These are phyloP conservation scores for Tirmania nivea DNA, from an alignment of 495 filamentous ascomycete species.

Conservation along the genomic window DNA sequence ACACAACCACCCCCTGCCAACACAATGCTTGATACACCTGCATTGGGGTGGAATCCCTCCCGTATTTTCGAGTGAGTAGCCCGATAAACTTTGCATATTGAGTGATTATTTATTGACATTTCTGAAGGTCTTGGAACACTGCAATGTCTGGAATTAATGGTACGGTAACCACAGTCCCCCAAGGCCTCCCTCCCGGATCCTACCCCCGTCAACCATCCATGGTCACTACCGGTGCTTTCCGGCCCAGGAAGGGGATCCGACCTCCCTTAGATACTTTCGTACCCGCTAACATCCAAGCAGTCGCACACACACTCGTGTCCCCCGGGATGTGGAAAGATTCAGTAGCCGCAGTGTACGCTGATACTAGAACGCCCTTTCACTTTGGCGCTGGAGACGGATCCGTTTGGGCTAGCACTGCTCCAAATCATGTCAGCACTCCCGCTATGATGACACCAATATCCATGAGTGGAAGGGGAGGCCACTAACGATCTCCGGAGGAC, in stretches of 20 bases:
- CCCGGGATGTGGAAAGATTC: conserved; percentile 93
- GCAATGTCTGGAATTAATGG: conserved; percentile 19
- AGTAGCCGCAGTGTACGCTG: conserved; percentile 55
- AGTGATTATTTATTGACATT: neutral
- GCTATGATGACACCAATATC: neutral
- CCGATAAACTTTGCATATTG: neutral
- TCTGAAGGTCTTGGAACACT: conserved; percentile 18
- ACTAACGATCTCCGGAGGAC: no score
- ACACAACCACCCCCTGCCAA: conserved; percentile 32
- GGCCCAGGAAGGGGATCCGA: conserved; percentile 9
- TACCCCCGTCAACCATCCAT: conserved; percentile 14
- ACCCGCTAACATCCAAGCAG: neutral
- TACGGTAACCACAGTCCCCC: conserved; percentile 5
- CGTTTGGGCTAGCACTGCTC: neutral
- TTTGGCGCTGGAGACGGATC: conserved; percentile 15
- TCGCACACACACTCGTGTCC: conserved; percentile 43
- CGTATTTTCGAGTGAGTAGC: conserved; percentile 74
- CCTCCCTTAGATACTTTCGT: conserved; percentile 23
- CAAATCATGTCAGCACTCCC: neutral
- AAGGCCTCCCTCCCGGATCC: neutral
- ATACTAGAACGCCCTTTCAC: conserved; percentile 17
- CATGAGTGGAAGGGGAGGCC: neutral
- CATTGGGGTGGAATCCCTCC: conserved; percentile 66
- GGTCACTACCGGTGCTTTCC: neutral
- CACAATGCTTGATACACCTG: conserved; percentile 26